Conservation (phyloP, 257 asterid species). For the Hygrophila difformis region DNA sequence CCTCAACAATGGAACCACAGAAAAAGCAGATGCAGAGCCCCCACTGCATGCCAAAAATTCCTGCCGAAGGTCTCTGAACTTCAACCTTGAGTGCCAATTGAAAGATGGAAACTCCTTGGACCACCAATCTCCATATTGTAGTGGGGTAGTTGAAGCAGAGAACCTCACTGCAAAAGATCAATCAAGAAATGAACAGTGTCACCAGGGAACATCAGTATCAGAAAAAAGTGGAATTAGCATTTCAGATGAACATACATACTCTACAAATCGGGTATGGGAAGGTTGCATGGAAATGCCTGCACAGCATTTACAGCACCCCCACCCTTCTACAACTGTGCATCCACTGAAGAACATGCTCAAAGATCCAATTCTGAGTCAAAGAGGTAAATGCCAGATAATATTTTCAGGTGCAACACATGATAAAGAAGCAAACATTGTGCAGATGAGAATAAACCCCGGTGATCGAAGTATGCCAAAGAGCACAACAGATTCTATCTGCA, state of each 20-base stretch:
- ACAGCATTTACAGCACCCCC: constrained; percentile 19
- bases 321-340: constrained; percentile 23
- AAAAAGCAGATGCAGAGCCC: constrained; percentile 14
- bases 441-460: constrained; percentile 20
- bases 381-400: constrained; percentile 58
- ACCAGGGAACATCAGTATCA: not conserved
- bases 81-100: constrained; percentile 30
- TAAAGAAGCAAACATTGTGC: constrained; percentile 38
- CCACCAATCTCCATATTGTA: constrained; percentile 18
- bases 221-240: constrained; percentile 24
- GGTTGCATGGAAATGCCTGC: constrained; percentile 19
- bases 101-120: constrained; percentile 28
- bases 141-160: constrained; percentile 21
- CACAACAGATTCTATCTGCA: constrained; percentile 4
- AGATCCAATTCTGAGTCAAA: constrained; percentile 26
- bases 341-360: constrained; percentile 18
- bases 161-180: constrained; percentile 22
- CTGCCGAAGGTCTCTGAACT: constrained; percentile 55
- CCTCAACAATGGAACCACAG: constrained; percentile 27
- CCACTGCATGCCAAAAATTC: constrained; percentile 37
- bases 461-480: constrained; percentile 22
- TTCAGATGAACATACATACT: constrained; percentile 17
- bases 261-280: constrained; percentile 21
- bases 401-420: constrained; percentile 63
- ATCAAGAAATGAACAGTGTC: constrained; percentile 17